Conservation (phyloP, 257 asterid genomes). For the Plectranthus barbatus region DNA sequence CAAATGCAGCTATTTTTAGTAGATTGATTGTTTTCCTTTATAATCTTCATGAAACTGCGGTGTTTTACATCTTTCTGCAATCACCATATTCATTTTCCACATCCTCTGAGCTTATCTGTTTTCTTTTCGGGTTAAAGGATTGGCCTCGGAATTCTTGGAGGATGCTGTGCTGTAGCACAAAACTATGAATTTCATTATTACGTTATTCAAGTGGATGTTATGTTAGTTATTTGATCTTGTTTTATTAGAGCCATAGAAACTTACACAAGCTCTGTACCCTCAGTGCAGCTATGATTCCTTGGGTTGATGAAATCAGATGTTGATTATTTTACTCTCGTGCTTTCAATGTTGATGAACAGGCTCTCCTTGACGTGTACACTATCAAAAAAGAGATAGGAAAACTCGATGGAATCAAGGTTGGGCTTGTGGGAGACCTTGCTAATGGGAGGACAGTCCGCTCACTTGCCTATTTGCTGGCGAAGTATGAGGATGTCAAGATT, state of each 20-base stretch:
- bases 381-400: slow-evolving; percentile 83
- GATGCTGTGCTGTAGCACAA: not conserved
- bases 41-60: not conserved
- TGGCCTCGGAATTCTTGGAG: not conserved
- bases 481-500: slow-evolving; percentile 66
- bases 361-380: slow-evolving; percentile 80
- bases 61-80: not conserved
- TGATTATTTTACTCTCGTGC: not conserved
- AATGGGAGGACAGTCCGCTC: slow-evolving; percentile 90
- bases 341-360: slow-evolving; percentile 31
- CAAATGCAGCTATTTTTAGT: not conserved
- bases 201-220: not conserved
- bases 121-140: not conserved
- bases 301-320: too few species aligned
- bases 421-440: slow-evolving; percentile 96
- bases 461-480: slow-evolving; percentile 78
- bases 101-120: not conserved
- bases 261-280: too few species aligned
- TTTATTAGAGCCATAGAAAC: too few species aligned
- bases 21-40: not conserved
- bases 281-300: not conserved
- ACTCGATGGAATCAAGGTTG: slow-evolving; percentile 84
- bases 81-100: not conserved
- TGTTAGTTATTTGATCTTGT: too few species aligned
- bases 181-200: not conserved